Conservation (phyloP, 176 grass and related monocot genomes). For the Rhipidocladum racemiflorum region DNA sequence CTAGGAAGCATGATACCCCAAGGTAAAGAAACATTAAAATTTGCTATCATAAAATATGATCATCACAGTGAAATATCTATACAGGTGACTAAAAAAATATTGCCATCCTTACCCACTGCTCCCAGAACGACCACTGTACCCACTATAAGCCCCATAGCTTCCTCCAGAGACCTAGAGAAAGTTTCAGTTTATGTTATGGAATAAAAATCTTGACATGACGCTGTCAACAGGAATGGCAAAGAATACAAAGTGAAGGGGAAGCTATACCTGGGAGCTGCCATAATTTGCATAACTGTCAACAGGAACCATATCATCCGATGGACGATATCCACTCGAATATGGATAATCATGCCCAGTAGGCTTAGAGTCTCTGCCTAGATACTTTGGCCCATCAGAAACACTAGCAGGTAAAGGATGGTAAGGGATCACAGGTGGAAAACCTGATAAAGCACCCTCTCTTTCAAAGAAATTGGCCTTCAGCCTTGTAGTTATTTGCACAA, state of each 20-base stretch:
- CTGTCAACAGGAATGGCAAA: neutral
- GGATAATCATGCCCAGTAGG: slow-evolving; percentile 52
- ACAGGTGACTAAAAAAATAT: neutral
- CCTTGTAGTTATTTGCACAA: slow-evolving; percentile 84
- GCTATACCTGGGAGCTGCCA: slow-evolving; percentile 68
- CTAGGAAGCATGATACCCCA: neutral
- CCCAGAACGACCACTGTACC: slow-evolving; percentile 61
- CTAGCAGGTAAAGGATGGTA: slow-evolving; percentile 61
- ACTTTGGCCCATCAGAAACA: slow-evolving; percentile 70
- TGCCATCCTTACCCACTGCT: slow-evolving; percentile 67
- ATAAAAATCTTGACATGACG: slow-evolving; percentile 22
- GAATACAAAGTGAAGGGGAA: slow-evolving; percentile 13
- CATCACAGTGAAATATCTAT: neutral
- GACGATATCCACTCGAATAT: slow-evolving; percentile 65
- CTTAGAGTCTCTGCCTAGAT: slow-evolving; percentile 64
- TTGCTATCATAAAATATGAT: neutral
- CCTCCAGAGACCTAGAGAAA: slow-evolving; percentile 63
- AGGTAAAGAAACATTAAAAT: neutral
- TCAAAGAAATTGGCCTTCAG: slow-evolving; percentile 99
- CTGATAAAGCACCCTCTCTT: slow-evolving; percentile 71
- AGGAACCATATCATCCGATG: slow-evolving; percentile 54
- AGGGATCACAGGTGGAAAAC: slow-evolving; percentile 52
- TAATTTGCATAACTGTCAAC: slow-evolving; percentile 68
- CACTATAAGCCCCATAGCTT: slow-evolving; percentile 73
- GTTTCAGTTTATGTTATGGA: slow-evolving; percentile 29